Evolutionary conservation across 495 filamentous ascomycete species (phyloP).

Genomic region (Saxispiralis lemnorum): DNA sequence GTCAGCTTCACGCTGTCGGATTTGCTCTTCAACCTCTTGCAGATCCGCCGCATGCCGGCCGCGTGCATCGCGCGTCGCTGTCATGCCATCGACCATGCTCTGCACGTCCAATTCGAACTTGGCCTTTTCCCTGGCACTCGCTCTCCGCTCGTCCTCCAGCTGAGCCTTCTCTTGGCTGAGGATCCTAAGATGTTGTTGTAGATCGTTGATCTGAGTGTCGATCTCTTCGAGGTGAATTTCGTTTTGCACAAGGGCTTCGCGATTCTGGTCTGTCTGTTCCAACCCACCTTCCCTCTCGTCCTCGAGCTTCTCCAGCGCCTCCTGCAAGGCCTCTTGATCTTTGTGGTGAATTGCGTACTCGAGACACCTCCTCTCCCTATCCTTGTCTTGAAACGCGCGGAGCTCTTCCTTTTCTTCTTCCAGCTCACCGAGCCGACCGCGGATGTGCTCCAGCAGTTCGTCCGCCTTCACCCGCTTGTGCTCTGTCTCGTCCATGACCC

Average conservation of each 20-base stretch:
- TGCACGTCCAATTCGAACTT: slow-evolving; percentile 76
- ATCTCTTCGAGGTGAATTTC: slow-evolving; percentile 64
- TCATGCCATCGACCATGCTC: slow-evolving; percentile 59
- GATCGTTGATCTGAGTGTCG: slow-evolving; percentile 57
- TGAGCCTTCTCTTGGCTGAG: slow-evolving; percentile 74
- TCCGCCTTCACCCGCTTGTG: slow-evolving; percentile 90
- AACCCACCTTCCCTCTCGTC: slow-evolving; percentile 61
- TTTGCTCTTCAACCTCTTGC: slow-evolving; percentile 52
- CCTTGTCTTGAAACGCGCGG: slow-evolving; percentile 80
- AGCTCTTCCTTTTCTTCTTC: slow-evolving; percentile 97
- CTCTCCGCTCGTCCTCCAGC: slow-evolving; percentile 75
- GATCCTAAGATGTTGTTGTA: slow-evolving; percentile 68
- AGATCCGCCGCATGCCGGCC: slow-evolving; percentile 56
- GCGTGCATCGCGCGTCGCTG: slow-evolving; percentile 53
- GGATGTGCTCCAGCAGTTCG: slow-evolving; percentile 75
- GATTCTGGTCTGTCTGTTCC: slow-evolving; percentile 66
- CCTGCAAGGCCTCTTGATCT: slow-evolving; percentile 61
- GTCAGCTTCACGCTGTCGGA: slow-evolving; percentile 57
- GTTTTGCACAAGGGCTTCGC: slow-evolving; percentile 56
- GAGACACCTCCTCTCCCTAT: slow-evolving; percentile 77
- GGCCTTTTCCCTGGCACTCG: slow-evolving; percentile 55
- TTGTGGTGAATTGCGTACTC: slow-evolving; percentile 88
- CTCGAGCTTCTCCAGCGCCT: slow-evolving; percentile 67
- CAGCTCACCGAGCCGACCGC: slow-evolving; percentile 70
- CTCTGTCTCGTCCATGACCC: slow-evolving; percentile 93